Percentiles rank a stretch among this genome's conserved stretches.
These are phyloP conservation scores for Meyerozyma guilliermondii DNA, from an alignment of 1,139 yeast genomes.

Conservation along the genomic window DNA sequence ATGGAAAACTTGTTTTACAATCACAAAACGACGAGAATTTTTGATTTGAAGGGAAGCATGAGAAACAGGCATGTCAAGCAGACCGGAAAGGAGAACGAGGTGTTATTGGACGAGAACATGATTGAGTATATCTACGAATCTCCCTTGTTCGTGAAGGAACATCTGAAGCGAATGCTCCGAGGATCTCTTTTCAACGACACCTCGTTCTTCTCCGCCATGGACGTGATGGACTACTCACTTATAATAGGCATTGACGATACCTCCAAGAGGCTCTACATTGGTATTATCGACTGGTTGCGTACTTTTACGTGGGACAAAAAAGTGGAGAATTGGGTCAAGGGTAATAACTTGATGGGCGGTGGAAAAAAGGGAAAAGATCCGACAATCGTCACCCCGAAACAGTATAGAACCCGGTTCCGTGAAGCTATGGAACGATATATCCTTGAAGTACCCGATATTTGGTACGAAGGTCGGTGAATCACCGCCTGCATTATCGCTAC, in stretches of 20 bases:
- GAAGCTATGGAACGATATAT: slow-evolving; percentile 98
- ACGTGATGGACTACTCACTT: slow-evolving; percentile 96
- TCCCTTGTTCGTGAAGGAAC: slow-evolving; percentile 91
- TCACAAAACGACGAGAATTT: slow-evolving; percentile 76
- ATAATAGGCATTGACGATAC: slow-evolving; percentile 86
- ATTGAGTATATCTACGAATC: slow-evolving; percentile 95
- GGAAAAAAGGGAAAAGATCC: slow-evolving; percentile 86
- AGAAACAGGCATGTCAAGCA: slow-evolving; percentile 94
- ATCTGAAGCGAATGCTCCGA: slow-evolving; percentile 76
- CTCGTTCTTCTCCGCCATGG: slow-evolving; percentile 89
- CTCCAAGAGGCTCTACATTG: slow-evolving; percentile 70
- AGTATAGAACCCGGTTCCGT: slow-evolving; percentile 86
- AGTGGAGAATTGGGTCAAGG: slow-evolving; percentile 98
- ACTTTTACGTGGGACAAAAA: slow-evolving; percentile 99
- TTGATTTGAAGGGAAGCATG: slow-evolving; percentile 97
- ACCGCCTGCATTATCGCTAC: background rate
- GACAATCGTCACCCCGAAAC: slow-evolving; percentile 94
- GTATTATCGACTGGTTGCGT: slow-evolving; percentile 91
- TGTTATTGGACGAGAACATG: slow-evolving; percentile 93
- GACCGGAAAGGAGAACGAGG: slow-evolving; percentile 94
- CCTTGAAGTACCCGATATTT: slow-evolving; percentile 87
- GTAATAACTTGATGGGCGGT: slow-evolving; percentile 69
- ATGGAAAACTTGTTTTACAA: slow-evolving; percentile 95
- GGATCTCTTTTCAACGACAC: slow-evolving; percentile 96
- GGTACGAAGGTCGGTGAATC: slow-evolving; percentile 46